Base-by-base conservation (phyloP, 23 red algal genomes). In the Porphyridium purpureum region DNA sequence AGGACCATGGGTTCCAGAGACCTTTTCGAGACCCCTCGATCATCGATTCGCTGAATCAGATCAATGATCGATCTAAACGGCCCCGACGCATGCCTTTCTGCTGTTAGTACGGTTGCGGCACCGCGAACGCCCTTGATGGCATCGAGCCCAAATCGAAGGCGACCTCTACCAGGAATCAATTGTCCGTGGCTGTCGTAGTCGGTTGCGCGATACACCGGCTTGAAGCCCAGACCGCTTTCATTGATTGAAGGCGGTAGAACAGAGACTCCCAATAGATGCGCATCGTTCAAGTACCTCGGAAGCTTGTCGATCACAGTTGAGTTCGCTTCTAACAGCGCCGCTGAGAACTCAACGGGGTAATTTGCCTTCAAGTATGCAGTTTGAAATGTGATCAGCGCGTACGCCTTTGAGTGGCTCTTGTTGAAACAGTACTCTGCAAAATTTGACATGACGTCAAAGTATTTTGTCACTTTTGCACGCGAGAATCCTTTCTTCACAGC, bases 371-470 rank as follows among this genome's bases (percentile, higher is more conserved):
- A 47, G 36, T 44, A 94, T 1, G 88, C 88, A 20, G 88, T 94
- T 52, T 94, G 88, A 52, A 76, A 84, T 1, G 88, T 94, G 38
- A 94, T 54, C 21, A 69, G 75, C 0, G 88, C 76, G 44, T 94
- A 94, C 25, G 78, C 70, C 6, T 62, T 94, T 28, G 88, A 94
- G 53, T 94, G 88, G 4, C 69, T 76, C 60, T 94, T 94, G 76
- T 94, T 94, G 54, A 94, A 94, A 56, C 88, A 94, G 51, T 94
- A 94, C 33, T 94, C 88, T 11, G 88, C 88, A 73, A 84, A 94
- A 31, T 64, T 64, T 15, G 66, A 36, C 88, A 94, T 94, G 50
- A 63, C 41, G 4, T 84, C 88, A 53, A 84, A 94, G 5, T 84
- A 61, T 9, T 64, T 35, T 31, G 35, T 57, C 3, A 77, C 78